Base-by-base conservation (phyloP, 2,329 filamentous ascomycete species). In the Elsinoe perseae region DNA sequence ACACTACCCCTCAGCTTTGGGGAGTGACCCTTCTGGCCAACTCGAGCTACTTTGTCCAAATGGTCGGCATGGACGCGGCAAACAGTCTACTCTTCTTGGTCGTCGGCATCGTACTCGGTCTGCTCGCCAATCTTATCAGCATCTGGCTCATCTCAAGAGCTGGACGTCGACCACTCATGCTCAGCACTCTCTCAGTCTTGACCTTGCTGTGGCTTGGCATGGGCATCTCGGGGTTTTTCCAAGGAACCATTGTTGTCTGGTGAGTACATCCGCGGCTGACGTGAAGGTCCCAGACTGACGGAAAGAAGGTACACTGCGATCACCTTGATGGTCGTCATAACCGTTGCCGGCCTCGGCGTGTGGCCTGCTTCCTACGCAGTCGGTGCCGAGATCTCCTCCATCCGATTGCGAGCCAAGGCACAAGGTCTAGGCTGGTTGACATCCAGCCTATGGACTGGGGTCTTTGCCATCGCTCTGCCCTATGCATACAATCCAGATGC, bases 71-170 rank as follows among this genome's bases (percentile, higher is more conserved):
- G 65, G 61, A 62, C 4, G 46, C 65, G 8, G 60, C 53, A 7
- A 58, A 56, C 18, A 70, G 68, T 27, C 64, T 79, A 12, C 64
- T 78, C 12, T 68, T 78, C 56, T 65, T 78, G 2, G 52, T 59
- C 25, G 56, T 54, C 10, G 59, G 58, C 18, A 55, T 59, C 30
- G 57, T 58, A n/a, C 44, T 58, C 9, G 77, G 78, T 10, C 64
- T 81, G 12, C 72, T 84, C 48, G 68, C 81, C 36, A 76, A 83
- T 54, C 48, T 79, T 46, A 64, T 71, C 18, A 68, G 84, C 9
- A 80, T 80, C 23, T 78, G 73, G 73, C 63, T 75, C 0, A 61
- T 77, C 44, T 68, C 70, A 2, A 64, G 65, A 7, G 63, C 76
- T 21, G 74, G 72, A 1, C 68, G 76, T 2, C 67, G 76, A 14